These are phyloP conservation scores for Chlamydomonas sphaeroides DNA, from an alignment of 139 green algal species.

Conservation along the genomic window DNA sequence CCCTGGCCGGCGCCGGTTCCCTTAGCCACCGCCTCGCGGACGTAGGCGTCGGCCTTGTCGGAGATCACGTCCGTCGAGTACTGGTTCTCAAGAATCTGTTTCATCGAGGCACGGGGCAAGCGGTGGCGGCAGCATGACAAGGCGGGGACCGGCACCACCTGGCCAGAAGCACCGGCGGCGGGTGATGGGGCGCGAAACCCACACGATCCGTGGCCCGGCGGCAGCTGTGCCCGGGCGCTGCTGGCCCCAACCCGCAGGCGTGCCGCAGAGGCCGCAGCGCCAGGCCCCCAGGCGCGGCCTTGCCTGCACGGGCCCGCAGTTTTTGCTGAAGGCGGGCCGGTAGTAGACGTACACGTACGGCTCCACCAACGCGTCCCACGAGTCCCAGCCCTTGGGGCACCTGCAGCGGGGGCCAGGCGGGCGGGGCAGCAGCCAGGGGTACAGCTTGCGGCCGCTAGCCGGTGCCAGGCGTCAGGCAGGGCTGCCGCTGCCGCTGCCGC, in stretches of 20 bases:
- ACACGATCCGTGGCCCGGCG: too few relatives aligned
- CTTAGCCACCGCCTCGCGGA: constrained; percentile 9
- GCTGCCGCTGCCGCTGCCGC: too few relatives aligned
- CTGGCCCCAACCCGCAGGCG: too few relatives aligned
- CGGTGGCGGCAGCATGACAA: too few relatives aligned
- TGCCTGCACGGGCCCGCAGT: constrained; percentile 23
- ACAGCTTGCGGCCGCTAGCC: too few relatives aligned
- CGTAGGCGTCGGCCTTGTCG: constrained; percentile 8
- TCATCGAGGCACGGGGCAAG: too few relatives aligned
- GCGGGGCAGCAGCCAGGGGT: background rate
- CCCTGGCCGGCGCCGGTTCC: background rate
- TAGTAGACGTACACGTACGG: constrained; percentile 36
- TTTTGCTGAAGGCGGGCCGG: constrained; percentile 11
- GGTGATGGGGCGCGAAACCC: too few relatives aligned
- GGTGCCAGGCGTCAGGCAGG: background rate
- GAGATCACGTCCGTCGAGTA: constrained; percentile 37
- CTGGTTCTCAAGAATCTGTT: background rate
- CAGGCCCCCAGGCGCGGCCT: too few relatives aligned
- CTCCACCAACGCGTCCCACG: constrained; percentile 33
- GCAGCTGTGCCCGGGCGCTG: too few relatives aligned
- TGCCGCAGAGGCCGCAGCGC: too few relatives aligned
- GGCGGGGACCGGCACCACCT: too few relatives aligned
- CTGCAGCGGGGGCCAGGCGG: background rate
- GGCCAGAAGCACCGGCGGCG: too few relatives aligned
- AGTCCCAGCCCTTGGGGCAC: constrained; percentile 15